Evolutionary conservation across 306 rosid genomes (phyloP).

Genomic region (Mucuna pruriens): DNA sequence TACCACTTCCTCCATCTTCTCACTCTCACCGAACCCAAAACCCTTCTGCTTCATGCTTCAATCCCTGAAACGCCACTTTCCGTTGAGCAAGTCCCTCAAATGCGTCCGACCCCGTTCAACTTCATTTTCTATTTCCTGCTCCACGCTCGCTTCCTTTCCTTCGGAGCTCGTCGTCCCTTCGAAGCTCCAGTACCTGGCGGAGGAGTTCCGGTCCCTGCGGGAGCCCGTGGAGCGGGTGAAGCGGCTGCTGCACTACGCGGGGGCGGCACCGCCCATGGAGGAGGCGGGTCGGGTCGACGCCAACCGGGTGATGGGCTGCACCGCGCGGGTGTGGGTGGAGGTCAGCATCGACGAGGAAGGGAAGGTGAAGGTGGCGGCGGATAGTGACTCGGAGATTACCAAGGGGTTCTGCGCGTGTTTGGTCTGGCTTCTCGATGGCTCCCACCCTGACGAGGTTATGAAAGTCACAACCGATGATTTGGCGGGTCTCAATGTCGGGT

Average conservation of each 20-base stretch:
- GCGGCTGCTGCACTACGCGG: constrained; percentile 63
- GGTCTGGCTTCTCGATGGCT: constrained; percentile 75
- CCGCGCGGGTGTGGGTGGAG: constrained; percentile 87
- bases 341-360: constrained; percentile 64
- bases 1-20: constrained; percentile 43
- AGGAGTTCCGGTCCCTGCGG: constrained; percentile 59
- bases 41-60: constrained; percentile 41
- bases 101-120: constrained; percentile 47
- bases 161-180: constrained; percentile 41
- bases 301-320: constrained; percentile 97
- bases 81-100: constrained; percentile 34
- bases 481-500: constrained; percentile 67
- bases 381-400: constrained; percentile 90
- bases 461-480: constrained; percentile 67
- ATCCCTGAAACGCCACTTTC: neutral
- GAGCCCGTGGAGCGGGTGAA: constrained; percentile 75
- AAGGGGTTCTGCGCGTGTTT: constrained; percentile 81
- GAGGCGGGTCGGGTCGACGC: constrained; percentile 57
- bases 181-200: constrained; percentile 57
- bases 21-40: constrained; percentile 24
- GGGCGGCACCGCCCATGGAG: constrained; percentile 45
- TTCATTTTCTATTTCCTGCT: constrained; percentile 60
- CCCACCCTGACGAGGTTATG: constrained; percentile 71
- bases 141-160: constrained; percentile 50
- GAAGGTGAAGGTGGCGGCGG: constrained; percentile 70